Conservation (phyloP, 768 basidiomycete genomes). For the Baorangia bicolor region DNA sequence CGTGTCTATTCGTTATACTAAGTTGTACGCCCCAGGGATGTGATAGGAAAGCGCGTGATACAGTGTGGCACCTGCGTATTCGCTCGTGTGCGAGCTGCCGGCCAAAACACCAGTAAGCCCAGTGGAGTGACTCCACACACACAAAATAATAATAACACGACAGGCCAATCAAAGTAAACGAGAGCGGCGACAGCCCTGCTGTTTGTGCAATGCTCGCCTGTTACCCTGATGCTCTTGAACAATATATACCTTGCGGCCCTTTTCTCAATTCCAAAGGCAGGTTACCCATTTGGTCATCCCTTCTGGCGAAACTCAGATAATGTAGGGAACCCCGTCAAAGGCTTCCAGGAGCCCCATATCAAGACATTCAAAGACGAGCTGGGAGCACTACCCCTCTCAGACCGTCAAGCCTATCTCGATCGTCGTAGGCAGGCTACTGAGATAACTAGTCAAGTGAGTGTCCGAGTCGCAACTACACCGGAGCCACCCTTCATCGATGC, state of each 20-base stretch:
- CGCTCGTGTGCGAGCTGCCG: slow-evolving; percentile 32
- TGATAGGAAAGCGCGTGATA: slow-evolving; percentile 24
- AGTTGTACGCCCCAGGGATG: slow-evolving; percentile 21
- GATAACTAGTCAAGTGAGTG: slow-evolving; percentile 11
- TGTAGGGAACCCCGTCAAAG: slow-evolving; percentile 19
- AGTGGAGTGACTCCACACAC: neutral
- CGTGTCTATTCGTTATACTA: neutral
- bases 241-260: slow-evolving; percentile 28
- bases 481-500: slow-evolving; percentile 7
- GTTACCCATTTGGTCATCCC: neutral
- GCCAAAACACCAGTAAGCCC: slow-evolving; percentile 24
- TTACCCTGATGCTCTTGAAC: slow-evolving; percentile 10
- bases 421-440: slow-evolving; percentile 10
- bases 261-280: slow-evolving; percentile 26
- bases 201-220: slow-evolving; percentile 11
- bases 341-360: slow-evolving; percentile 22
- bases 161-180: slow-evolving; percentile 21
- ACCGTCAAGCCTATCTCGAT: slow-evolving; percentile 22
- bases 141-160: neutral
- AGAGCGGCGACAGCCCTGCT: slow-evolving; percentile 4
- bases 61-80: slow-evolving; percentile 33
- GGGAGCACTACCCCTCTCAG: slow-evolving; percentile 5
- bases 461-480: neutral
- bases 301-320: slow-evolving; percentile 2
- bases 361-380: slow-evolving; percentile 18